These are phyloP conservation scores for Lupinus albus DNA, from an alignment of 306 rosid genomes.

Conservation along the genomic window DNA sequence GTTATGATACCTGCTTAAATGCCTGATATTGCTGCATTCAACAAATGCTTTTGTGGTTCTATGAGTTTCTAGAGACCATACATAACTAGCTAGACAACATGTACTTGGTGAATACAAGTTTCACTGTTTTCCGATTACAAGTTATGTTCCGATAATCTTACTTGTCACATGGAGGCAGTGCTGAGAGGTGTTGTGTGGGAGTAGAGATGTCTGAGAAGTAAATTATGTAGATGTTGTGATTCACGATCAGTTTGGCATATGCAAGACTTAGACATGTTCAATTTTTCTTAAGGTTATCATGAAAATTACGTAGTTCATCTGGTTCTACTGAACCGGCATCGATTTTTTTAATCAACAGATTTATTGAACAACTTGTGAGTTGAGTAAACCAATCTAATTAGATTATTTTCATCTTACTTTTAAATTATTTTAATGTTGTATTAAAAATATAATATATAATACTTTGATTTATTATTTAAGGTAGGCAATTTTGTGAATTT, in stretches of 20 bases:
- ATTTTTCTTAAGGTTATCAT: neutral
- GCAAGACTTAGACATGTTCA: conserved; percentile 3
- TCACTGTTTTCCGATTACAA: conserved; percentile 18
- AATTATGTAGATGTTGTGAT: conserved; percentile 9
- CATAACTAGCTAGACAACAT: neutral
- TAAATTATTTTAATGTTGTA: no score
- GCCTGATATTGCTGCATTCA: conserved; percentile 11
- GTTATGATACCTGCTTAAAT: conserved; percentile 14
- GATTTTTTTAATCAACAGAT: conserved; percentile 4
- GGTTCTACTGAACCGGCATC: conserved; percentile 4
- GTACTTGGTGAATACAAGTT: neutral
- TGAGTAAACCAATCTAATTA: no score
- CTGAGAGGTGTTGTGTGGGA: conserved; percentile 12
- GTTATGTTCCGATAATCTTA: conserved; percentile 9
- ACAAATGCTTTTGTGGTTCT: conserved; percentile 32
- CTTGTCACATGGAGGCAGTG: neutral
- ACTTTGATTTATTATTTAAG: no score
- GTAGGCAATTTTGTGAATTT: no score
- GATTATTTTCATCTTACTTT: no score
- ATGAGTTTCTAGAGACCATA: conserved; percentile 15
- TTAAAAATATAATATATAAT: no score
- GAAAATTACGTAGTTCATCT: conserved; percentile 10
- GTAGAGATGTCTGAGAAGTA: conserved; percentile 16
- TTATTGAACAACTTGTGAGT: neutral
- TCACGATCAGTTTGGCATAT: neutral